These are phyloP conservation scores for Cubamyces sp. DNA, from an alignment of 768 basidiomycete genomes.

Conservation along the genomic window DNA sequence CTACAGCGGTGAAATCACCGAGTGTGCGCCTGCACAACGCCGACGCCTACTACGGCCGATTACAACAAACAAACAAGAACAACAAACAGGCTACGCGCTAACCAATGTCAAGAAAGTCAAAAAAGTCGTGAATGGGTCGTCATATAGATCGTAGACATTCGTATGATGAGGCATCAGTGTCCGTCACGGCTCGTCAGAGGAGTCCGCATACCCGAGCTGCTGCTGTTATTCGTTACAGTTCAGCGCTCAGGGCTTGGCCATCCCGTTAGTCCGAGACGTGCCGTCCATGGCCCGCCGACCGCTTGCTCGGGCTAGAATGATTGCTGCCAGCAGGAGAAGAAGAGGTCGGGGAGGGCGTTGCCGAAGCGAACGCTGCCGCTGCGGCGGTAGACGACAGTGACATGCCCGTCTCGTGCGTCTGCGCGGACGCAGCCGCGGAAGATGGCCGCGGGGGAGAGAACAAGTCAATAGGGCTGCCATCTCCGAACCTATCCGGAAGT, in stretches of 20 bases:
- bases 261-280: conserved; percentile 9
- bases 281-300: conserved; percentile 12
- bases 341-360: conserved; percentile 19
- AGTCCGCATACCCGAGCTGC: no score
- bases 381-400: conserved; percentile 22
- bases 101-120: neutral
- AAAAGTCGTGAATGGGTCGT: neutral
- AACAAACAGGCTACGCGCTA: neutral
- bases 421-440: conserved; percentile 17
- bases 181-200: neutral
- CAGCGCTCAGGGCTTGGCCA: neutral
- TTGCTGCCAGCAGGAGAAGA: conserved; percentile 1
- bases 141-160: neutral
- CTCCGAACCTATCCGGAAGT: neutral
- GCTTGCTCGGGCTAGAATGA: conserved; percentile 23
- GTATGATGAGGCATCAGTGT: neutral
- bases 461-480: neutral
- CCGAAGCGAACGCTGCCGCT: conserved; percentile 22
- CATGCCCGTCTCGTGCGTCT: conserved; percentile 17
- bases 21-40: neutral
- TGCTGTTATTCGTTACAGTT: neutral
- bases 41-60: neutral
- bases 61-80: neutral
- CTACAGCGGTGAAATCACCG: neutral
- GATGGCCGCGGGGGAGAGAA: conserved; percentile 18